phyloP scores from a whole-genome alignment of 768 basidiomycete genomes.

The Mrakia hoshinonis region DNA sequence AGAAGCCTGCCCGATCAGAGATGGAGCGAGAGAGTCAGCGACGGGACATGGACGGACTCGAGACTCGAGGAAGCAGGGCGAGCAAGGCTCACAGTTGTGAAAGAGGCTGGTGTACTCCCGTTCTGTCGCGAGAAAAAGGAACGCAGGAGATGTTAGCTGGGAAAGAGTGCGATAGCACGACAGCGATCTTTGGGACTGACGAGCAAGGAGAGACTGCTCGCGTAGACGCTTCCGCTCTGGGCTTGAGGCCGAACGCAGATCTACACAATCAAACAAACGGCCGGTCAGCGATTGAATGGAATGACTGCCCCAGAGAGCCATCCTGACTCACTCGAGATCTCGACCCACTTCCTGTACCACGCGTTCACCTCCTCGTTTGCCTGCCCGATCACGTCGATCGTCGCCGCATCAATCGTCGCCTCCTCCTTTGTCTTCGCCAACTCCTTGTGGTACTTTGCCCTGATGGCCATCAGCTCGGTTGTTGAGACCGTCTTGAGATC shows the following conservation, averaged over 20 bases:
- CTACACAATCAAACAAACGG: no score
- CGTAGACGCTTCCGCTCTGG: conserved; percentile 45
- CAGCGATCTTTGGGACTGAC: conserved; percentile 53
- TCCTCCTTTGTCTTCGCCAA: conserved; percentile 62
- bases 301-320: neutral
- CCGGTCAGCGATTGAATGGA: neutral
- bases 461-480: conserved; percentile 18
- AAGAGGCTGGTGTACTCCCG: conserved; percentile 34
- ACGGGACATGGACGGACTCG: neutral
- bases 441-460: conserved; percentile 50
- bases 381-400: conserved; percentile 59
- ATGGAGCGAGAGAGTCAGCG: no score
- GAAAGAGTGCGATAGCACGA: neutral
- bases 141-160: conserved; percentile 34
- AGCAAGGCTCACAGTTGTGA: conserved; percentile 34
- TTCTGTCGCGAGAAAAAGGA: conserved; percentile 73
- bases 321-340: neutral
- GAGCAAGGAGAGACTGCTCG: conserved; percentile 79
- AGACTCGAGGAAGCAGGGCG: neutral
- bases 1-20: conserved; percentile 20
- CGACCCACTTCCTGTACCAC: conserved; percentile 53
- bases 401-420: conserved; percentile 57
- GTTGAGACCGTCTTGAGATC: conserved; percentile 43
- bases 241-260: conserved; percentile 48
- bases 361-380: conserved; percentile 67